phyloP scores from a whole-genome alignment of 768 basidiomycete genomes.

The Naganishia friedmannii region DNA sequence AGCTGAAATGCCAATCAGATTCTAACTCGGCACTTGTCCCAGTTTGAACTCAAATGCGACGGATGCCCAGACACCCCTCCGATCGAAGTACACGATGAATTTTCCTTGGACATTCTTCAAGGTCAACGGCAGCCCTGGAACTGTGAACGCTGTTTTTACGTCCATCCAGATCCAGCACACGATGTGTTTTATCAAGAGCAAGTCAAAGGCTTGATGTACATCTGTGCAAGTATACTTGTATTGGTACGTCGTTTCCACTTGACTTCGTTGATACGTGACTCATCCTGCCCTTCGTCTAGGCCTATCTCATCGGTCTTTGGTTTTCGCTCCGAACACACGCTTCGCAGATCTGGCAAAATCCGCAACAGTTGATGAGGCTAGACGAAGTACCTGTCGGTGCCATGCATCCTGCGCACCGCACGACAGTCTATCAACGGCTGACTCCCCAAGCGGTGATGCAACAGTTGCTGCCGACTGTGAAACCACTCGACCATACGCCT shows the following conservation, averaged over 20 bases:
- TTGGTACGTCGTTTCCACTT: conserved; percentile 62
- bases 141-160: conserved; percentile 89
- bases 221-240: conserved; percentile 83
- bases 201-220: conserved; percentile 92
- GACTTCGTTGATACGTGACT: background rate
- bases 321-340: conserved; percentile 98
- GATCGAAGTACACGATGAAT: conserved; percentile 11
- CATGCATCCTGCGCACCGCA: conserved; percentile 48
- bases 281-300: conserved; percentile 56
- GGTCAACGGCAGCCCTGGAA: conserved; percentile 62
- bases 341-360: conserved; percentile 98
- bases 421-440: conserved; percentile 48
- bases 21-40: conserved; percentile 17
- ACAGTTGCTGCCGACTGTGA: conserved; percentile 42
- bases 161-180: conserved; percentile 83
- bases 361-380: conserved; percentile 57
- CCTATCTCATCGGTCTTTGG: conserved; percentile 95
- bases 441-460: conserved; percentile 51
- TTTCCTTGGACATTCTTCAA: background rate
- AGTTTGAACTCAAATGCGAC: conserved; percentile 48
- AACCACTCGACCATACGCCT: background rate
- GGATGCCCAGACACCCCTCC: conserved; percentile 42
- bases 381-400: conserved; percentile 44
- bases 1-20: background rate
- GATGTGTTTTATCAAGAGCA: conserved; percentile 97